phyloP scores from a whole-genome alignment of 805 yeast species.

The Tetrapisispora phaffii region DNA sequence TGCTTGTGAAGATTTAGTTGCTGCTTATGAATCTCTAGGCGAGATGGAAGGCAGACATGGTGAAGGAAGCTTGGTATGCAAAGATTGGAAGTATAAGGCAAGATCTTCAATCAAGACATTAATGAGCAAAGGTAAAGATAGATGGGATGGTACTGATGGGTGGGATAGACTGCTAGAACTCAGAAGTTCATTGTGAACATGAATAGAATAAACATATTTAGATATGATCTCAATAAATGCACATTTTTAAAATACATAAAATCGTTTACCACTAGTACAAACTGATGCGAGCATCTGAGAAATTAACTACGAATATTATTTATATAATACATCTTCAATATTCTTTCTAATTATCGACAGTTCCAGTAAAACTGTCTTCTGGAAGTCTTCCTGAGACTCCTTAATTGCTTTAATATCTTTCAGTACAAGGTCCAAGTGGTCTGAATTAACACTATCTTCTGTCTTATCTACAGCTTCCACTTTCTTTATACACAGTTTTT shows the following conservation, averaged over 20 bases:
- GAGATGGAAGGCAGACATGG: slow-evolving; percentile 69
- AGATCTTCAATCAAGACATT: slow-evolving; percentile 60
- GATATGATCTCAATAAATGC: not conserved
- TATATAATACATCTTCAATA: not conserved
- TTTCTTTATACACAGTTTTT: too few species aligned
- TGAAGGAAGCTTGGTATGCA: slow-evolving; percentile 77
- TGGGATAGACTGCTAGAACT: slow-evolving; percentile 53
- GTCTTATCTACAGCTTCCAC: too few species aligned
- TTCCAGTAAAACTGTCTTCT: not conserved
- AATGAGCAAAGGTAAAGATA: slow-evolving; percentile 65
- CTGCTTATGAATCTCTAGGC: slow-evolving; percentile 85
- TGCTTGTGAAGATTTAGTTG: slow-evolving; percentile 64
- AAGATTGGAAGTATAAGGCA: slow-evolving; percentile 86
- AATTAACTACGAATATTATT: too few species aligned
- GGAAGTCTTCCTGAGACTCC: not conserved
- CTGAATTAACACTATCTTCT: too few species aligned
- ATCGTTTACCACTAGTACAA: too few species aligned
- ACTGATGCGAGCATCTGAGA: too few species aligned
- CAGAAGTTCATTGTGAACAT: slow-evolving; percentile 17
- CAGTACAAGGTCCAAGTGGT: not conserved
- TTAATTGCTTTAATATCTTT: not conserved
- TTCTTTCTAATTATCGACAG: not conserved
- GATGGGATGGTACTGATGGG: slow-evolving; percentile 74
- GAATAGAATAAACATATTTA: not conserved
- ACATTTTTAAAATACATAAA: not conserved